phyloP scores from a whole-genome alignment of 2,329 filamentous ascomycete genomes.

The Sodiomyces alkalinus region DNA sequence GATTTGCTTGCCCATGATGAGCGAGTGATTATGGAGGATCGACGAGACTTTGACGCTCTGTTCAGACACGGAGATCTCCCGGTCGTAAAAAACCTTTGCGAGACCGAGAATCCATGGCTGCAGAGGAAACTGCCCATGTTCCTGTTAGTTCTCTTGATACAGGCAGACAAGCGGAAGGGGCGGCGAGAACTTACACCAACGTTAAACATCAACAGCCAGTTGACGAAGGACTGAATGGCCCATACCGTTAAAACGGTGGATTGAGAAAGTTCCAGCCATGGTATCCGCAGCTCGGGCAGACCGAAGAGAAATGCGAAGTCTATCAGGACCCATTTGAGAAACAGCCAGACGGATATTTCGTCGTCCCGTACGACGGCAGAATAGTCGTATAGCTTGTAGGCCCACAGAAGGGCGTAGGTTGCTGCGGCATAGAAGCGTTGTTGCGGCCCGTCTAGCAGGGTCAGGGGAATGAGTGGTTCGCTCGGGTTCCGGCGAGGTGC shows the following conservation, averaged over 20 bases:
- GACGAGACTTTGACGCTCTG: conserved; percentile 75
- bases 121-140: conserved; percentile 54
- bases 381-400: conserved; percentile 83
- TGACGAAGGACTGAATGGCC: conserved; percentile 52
- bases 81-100: conserved; percentile 74
- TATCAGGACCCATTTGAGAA: conserved; percentile 84
- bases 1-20: conserved; percentile 92
- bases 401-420: conserved; percentile 61
- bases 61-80: conserved; percentile 87
- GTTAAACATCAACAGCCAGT: conserved; percentile 86
- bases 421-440: conserved; percentile 77
- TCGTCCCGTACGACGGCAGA: conserved; percentile 64
- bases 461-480: conserved; percentile 63
- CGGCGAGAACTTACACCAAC: conserved; percentile 58
- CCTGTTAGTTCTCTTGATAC: conserved; percentile 1
- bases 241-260: conserved; percentile 58
- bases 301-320: conserved; percentile 81
- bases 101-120: conserved; percentile 57
- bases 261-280: conserved; percentile 88
- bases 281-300: conserved; percentile 76
- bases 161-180: background rate
- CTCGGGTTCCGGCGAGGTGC: conserved; percentile 12
- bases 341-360: conserved; percentile 74
- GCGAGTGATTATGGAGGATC: conserved; percentile 80
- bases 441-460: conserved; percentile 73